A percentile compares a stretch with the other conserved stretches of the same genome.
Evolutionary conservation across 495 filamentous ascomycete species (phyloP).

Genomic region (Clohesyomyces aquaticus): DNA sequence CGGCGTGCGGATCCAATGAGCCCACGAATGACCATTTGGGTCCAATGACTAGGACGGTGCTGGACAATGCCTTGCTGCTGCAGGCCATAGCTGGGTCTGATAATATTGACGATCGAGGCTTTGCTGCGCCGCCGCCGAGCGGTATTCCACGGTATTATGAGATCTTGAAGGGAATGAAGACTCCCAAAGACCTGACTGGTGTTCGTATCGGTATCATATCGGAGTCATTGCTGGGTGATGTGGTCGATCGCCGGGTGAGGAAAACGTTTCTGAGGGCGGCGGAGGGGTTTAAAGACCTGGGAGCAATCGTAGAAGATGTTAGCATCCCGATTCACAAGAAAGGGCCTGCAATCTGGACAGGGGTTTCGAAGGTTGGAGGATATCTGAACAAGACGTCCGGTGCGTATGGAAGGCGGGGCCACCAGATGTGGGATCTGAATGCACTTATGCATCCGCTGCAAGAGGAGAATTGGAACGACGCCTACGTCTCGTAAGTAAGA

Average conservation of each 20-base stretch:
- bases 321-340: slow-evolving; percentile 57
- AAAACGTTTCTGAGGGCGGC: slow-evolving; percentile 51
- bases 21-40: slow-evolving; percentile 45
- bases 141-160: slow-evolving; percentile 46
- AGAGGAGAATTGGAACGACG: slow-evolving; percentile 48
- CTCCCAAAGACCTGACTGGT: slow-evolving; percentile 51
- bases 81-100: slow-evolving; percentile 60
- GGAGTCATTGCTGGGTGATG: slow-evolving; percentile 54
- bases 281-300: slow-evolving; percentile 54
- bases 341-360: slow-evolving; percentile 57
- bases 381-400: slow-evolving; percentile 50
- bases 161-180: slow-evolving; percentile 38
- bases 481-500: slow-evolving; percentile 38
- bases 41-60: slow-evolving; percentile 52
- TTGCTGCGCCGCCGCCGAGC: slow-evolving; percentile 38
- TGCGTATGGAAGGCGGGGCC: slow-evolving; percentile 48
- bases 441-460: slow-evolving; percentile 48
- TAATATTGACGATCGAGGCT: slow-evolving; percentile 60
- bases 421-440: slow-evolving; percentile 52
- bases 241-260: slow-evolving; percentile 52
- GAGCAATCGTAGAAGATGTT: slow-evolving; percentile 57
- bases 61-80: slow-evolving; percentile 57
- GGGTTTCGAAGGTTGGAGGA: slow-evolving; percentile 51
- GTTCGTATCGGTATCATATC: slow-evolving; percentile 57
- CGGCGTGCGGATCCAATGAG: slow-evolving; percentile 45